Conservation (phyloP, 2,329 filamentous ascomycete species). For the Aureobasidium vineae region DNA sequence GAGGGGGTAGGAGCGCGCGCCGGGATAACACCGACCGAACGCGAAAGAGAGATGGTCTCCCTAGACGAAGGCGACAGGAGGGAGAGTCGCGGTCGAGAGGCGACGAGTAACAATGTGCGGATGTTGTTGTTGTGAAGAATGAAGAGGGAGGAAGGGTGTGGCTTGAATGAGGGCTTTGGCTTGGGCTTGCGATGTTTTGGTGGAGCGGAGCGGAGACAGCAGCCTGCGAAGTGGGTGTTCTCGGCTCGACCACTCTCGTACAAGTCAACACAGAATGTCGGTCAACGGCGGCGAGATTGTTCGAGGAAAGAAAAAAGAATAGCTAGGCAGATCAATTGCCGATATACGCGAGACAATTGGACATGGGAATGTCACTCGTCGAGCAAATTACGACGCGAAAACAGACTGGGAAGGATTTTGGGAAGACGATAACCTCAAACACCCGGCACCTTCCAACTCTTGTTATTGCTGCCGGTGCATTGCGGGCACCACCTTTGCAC, state of each 20-base stretch:
- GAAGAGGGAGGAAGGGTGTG: background rate
- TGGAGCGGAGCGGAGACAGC: background rate
- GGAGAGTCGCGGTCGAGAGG: background rate
- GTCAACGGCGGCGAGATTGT: background rate
- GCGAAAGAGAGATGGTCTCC: slow-evolving; percentile 6
- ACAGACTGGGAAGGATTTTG: slow-evolving; percentile 6
- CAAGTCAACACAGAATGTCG: slow-evolving; percentile 1
- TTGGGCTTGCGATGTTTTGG: background rate
- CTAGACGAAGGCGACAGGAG: background rate
- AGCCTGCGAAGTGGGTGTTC: background rate
- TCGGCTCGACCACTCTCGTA: background rate
- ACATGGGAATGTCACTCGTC: background rate
- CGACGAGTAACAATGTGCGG: background rate
- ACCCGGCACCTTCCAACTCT: background rate
- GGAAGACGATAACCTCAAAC: background rate
- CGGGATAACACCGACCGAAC: slow-evolving; percentile 13
- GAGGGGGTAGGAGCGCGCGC: slow-evolving; percentile 9
- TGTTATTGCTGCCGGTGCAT: background rate
- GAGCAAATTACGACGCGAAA: slow-evolving; percentile 3
- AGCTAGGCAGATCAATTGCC: background rate
- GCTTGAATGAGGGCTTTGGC: slow-evolving; percentile 8
- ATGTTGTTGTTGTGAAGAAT: slow-evolving; percentile 5
- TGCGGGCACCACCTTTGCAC: background rate
- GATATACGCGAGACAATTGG: background rate
- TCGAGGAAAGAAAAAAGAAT: background rate